Evolutionary conservation across 768 basidiomycete genomes (phyloP).

Genomic region (Tulasnella sp.): DNA sequence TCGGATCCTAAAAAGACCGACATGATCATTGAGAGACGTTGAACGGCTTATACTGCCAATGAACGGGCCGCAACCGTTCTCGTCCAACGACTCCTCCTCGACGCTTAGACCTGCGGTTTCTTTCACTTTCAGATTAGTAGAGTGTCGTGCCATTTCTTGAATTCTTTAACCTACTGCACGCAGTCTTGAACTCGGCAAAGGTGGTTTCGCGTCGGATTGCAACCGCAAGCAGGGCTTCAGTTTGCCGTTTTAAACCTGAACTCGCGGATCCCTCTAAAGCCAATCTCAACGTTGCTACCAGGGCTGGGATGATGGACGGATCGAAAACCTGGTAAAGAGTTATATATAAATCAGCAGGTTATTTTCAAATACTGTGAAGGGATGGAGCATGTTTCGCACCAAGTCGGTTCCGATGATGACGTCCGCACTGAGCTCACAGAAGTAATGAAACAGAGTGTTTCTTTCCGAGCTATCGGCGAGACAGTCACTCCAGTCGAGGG

Average conservation of each 20-base stretch:
- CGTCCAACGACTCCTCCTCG: neutral
- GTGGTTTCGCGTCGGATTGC: slow-evolving; percentile 54
- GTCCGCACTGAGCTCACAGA: slow-evolving; percentile 44
- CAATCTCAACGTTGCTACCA: slow-evolving; percentile 43
- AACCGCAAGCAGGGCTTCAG: slow-evolving; percentile 42
- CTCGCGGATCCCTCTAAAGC: slow-evolving; percentile 25
- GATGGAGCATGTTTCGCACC: no score
- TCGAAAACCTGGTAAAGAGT: slow-evolving; percentile 52
- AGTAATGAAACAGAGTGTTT: slow-evolving; percentile 28
- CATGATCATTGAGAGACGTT: neutral
- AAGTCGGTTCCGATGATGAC: slow-evolving; percentile 68
- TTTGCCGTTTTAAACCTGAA: neutral
- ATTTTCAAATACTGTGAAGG: slow-evolving; percentile 15
- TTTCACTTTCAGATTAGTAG: neutral
- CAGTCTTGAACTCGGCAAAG: slow-evolving; percentile 36
- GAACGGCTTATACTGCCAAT: neutral
- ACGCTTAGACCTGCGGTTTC: neutral
- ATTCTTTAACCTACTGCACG: neutral
- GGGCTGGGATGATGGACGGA: slow-evolving; percentile 48
- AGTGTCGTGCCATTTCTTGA: neutral
- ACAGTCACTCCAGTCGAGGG: slow-evolving; percentile 63
- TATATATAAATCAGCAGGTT: slow-evolving; percentile 1
- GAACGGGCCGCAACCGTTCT: neutral
- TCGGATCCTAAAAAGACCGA: neutral
- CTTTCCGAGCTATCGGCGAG: slow-evolving; percentile 30